These are phyloP conservation scores for Cladorrhinum samala DNA, from an alignment of 495 filamentous ascomycete species.

Conservation along the genomic window DNA sequence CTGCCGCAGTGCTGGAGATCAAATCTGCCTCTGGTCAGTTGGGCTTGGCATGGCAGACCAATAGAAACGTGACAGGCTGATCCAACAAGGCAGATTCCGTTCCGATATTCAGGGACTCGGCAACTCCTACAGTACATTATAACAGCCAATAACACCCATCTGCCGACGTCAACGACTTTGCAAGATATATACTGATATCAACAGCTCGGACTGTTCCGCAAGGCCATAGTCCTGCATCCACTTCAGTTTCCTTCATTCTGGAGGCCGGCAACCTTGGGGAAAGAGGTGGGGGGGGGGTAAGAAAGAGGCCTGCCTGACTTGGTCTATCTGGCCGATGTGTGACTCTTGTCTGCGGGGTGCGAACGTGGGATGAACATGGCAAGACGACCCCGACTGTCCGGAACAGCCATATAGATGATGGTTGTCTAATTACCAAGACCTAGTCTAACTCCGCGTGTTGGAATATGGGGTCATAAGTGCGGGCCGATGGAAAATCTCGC, in stretches of 20 bases:
- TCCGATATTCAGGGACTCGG: neutral
- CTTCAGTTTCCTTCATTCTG: too few species aligned
- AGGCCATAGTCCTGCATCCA: too few species aligned
- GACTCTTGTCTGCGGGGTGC: too few species aligned
- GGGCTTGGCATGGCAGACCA: neutral
- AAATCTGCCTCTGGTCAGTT: neutral
- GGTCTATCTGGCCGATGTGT: too few species aligned
- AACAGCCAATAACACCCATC: neutral
- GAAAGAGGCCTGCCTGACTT: neutral
- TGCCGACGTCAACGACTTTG: neutral
- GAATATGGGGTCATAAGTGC: too few species aligned
- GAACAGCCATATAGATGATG: neutral
- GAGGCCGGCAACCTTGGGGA: neutral
- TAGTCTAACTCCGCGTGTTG: too few species aligned
- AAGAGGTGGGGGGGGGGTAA: neutral
- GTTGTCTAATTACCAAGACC: too few species aligned
- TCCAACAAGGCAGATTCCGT: conserved; percentile 1
- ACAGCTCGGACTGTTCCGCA: neutral
- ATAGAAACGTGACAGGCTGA: neutral
- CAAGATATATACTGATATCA: neutral
- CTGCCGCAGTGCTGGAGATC: neutral
- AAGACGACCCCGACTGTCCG: neutral
- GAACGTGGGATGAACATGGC: too few species aligned
- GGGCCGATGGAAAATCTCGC: too few species aligned
- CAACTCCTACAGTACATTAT: neutral